Percentiles rank a stretch among this genome's conserved stretches.
These are phyloP conservation scores for Fusarium concolor DNA, from an alignment of 2,329 filamentous ascomycete genomes.

Conservation along the genomic window DNA sequence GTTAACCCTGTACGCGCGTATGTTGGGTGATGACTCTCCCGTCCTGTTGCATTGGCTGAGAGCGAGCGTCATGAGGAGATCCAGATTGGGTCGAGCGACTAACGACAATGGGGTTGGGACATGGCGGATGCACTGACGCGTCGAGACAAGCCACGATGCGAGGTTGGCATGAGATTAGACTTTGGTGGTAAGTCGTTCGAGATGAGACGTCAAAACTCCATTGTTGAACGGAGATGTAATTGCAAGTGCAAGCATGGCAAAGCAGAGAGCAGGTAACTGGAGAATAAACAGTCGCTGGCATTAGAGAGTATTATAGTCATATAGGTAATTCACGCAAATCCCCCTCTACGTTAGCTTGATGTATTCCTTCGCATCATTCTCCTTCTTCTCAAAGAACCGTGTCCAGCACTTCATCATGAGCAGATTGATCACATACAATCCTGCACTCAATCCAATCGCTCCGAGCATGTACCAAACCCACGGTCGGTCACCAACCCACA, in stretches of 20 bases:
- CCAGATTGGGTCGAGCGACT: not conserved
- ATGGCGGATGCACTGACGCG: not conserved
- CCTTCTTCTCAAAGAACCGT: slow-evolving; percentile 20
- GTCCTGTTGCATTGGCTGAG: not conserved
- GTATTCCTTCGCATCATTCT: slow-evolving; percentile 32
- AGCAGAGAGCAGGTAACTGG: no score
- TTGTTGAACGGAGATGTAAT: not conserved
- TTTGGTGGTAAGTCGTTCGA: not conserved
- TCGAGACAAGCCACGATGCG: not conserved
- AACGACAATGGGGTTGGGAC: not conserved
- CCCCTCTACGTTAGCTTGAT: slow-evolving; percentile 36
- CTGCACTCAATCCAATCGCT: slow-evolving; percentile 38
- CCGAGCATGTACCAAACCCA: slow-evolving; percentile 51
- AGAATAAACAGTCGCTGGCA: slow-evolving; percentile 22
- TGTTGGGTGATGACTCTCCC: not conserved
- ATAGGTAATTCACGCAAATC: slow-evolving; percentile 7
- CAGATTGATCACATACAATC: slow-evolving; percentile 34
- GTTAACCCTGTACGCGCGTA: not conserved
- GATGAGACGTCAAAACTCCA: not conserved
- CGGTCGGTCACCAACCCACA: slow-evolving; percentile 58
- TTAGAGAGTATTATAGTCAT: slow-evolving; percentile 27
- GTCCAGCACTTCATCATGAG: slow-evolving; percentile 25
- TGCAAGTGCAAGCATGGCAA: not conserved
- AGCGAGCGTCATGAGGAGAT: not conserved
- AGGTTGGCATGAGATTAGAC: not conserved